A percentile compares a stretch with the other conserved stretches of the same genome.
phyloP scores from a whole-genome alignment of 257 asterid genomes.

The Verbascum thapsus region DNA sequence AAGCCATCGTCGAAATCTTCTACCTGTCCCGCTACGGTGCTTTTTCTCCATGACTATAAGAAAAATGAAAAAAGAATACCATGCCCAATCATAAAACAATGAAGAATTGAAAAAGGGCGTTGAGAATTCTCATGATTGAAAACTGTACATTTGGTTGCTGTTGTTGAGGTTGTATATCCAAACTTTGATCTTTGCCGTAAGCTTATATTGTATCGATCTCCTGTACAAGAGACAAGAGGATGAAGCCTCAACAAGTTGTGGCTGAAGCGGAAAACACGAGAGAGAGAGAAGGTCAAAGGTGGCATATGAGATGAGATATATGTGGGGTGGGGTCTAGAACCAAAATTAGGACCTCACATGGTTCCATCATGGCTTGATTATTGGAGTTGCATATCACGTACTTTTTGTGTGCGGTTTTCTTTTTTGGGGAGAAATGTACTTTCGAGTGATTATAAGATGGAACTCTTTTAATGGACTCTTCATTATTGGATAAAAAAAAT shows the following conservation, averaged over 20 bases:
- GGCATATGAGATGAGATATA: constrained; percentile 32
- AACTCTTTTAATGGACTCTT: no score
- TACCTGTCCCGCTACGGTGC: constrained; percentile 38
- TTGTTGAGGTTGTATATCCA: no score
- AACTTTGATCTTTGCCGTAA: constrained; percentile 25
- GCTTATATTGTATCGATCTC: constrained; percentile 51
- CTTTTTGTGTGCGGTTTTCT: constrained; percentile 35
- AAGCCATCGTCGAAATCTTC: constrained; percentile 63
- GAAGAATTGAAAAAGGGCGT: neutral
- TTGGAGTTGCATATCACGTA: constrained; percentile 51
- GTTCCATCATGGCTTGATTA: constrained; percentile 42
- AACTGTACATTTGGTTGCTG: constrained; percentile 20
- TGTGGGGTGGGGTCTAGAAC: constrained; percentile 39
- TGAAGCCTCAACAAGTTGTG: constrained; percentile 36
- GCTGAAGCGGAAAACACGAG: no score
- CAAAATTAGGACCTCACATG: constrained; percentile 54
- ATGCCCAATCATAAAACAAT: constrained; percentile 35
- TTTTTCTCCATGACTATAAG: constrained; percentile 55
- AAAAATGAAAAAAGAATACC: constrained; percentile 23
- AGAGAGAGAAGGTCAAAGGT: no score
- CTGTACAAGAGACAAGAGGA: constrained; percentile 48
- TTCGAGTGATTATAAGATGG: no score
- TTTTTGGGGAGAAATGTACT: constrained; percentile 29
- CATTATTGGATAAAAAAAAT: no score
- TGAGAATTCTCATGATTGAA: constrained; percentile 16